Conservation (phyloP, 75 land plant genomes). For the Adiantum capillusveneris region DNA sequence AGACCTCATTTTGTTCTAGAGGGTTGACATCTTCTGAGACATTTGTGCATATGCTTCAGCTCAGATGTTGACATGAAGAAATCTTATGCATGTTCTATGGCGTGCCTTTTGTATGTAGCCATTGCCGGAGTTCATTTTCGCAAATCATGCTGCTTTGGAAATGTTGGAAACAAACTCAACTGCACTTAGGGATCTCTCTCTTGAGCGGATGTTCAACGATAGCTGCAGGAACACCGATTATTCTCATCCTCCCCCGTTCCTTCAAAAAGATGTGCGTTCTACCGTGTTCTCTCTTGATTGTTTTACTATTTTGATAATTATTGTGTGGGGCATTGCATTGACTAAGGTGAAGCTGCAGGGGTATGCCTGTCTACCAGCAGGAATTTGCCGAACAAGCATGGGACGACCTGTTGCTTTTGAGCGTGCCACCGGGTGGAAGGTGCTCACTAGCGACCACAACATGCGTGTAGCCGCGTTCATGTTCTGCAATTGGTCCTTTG, state of each 20-base stretch:
- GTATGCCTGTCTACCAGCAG: slow-evolving; percentile 59
- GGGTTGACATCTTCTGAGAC: too few relatives aligned
- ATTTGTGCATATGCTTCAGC: too few relatives aligned
- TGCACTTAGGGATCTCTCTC: slow-evolving; percentile 18
- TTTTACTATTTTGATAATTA: too few relatives aligned
- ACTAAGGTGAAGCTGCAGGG: slow-evolving; percentile 36
- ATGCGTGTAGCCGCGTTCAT: slow-evolving; percentile 65
- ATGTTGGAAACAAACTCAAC: slow-evolving; percentile 25
- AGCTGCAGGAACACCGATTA: slow-evolving; percentile 38
- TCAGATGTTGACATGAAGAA: too few relatives aligned
- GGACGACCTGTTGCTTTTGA: slow-evolving; percentile 73
- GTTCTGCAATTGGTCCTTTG: slow-evolving; percentile 88
- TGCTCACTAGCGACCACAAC: slow-evolving; percentile 47
- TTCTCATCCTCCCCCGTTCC: slow-evolving; percentile 21
- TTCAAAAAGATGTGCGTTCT: slow-evolving; percentile 16
- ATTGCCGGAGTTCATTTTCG: slow-evolving; percentile 30
- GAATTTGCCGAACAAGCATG: slow-evolving; percentile 77
- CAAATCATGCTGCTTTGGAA: slow-evolving; percentile 29
- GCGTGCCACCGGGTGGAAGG: slow-evolving; percentile 83
- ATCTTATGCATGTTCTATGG: too few relatives aligned
- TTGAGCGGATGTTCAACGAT: slow-evolving; percentile 48
- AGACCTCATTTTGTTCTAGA: too few relatives aligned
- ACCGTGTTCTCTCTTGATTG: too few relatives aligned
- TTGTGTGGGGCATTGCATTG: too few relatives aligned
- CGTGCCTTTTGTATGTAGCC: slow-evolving; percentile 12